Evolutionary conservation across 2,329 filamentous ascomycete species (phyloP).

Genomic region (Penicillium thymicola): DNA sequence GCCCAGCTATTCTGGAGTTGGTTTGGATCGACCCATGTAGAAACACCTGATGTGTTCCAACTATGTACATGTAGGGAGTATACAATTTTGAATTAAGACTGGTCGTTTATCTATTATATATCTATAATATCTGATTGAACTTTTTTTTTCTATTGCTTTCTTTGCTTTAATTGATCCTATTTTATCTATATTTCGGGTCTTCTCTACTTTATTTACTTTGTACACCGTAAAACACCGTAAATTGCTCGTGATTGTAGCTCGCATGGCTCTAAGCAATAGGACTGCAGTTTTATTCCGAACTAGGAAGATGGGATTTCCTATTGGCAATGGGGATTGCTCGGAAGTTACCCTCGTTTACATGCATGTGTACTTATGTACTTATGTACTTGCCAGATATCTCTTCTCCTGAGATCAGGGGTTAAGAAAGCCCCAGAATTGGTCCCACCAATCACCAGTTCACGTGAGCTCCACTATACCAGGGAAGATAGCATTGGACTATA

Average conservation of each 20-base stretch:
- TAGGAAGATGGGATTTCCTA: not conserved
- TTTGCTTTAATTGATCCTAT: not conserved
- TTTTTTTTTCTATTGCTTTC: not conserved
- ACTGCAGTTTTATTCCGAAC: not conserved
- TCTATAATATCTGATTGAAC: not conserved
- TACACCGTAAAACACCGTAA: not conserved
- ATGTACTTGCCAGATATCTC: slow-evolving; percentile 8
- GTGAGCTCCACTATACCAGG: slow-evolving; percentile 18
- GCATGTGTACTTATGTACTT: not conserved
- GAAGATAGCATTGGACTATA: slow-evolving; percentile 2
- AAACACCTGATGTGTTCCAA: slow-evolving; percentile 5
- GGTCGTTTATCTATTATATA: too few relatives aligned
- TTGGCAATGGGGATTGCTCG: not conserved
- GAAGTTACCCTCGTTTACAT: not conserved
- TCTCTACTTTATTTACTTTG: not conserved
- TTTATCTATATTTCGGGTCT: not conserved
- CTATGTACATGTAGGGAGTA: not conserved
- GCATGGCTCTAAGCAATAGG: not conserved
- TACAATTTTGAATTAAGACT: not conserved
- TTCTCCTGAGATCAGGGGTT: slow-evolving; percentile 23
- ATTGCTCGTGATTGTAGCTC: not conserved
- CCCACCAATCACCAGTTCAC: slow-evolving; percentile 12
- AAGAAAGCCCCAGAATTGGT: not conserved
- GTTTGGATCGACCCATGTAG: slow-evolving; percentile 21
- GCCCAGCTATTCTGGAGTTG: slow-evolving; percentile 24